A percentile compares a stretch with the other conserved stretches of the same genome.
phyloP scores from a whole-genome alignment of 768 basidiomycete genomes.

The Crepidotus variabilis region DNA sequence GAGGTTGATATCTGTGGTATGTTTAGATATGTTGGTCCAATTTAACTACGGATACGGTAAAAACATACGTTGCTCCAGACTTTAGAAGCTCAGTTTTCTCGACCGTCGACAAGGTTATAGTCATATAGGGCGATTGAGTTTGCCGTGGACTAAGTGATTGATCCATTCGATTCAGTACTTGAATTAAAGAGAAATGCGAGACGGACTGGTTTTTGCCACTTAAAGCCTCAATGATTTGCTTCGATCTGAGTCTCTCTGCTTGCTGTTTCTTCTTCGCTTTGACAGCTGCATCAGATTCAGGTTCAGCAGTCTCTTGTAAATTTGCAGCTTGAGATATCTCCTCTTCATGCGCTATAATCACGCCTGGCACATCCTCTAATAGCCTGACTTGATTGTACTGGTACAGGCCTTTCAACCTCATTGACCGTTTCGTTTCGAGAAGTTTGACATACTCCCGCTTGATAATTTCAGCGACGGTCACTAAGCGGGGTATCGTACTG shows the following conservation, averaged over 20 bases:
- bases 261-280: neutral
- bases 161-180: slow-evolving; percentile 3
- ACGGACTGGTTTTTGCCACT: slow-evolving; percentile 61
- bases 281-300: slow-evolving; percentile 1
- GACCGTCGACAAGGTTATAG: slow-evolving; percentile 53
- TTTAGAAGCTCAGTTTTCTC: slow-evolving; percentile 36
- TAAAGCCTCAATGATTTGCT: slow-evolving; percentile 39
- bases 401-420: slow-evolving; percentile 53
- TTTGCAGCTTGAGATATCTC: slow-evolving; percentile 2
- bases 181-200: slow-evolving; percentile 1
- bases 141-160: slow-evolving; percentile 40
- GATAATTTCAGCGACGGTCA: slow-evolving; percentile 80
- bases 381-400: slow-evolving; percentile 74
- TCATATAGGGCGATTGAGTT: slow-evolving; percentile 65
- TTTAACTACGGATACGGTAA: neutral
- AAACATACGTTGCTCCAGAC: slow-evolving; percentile 49
- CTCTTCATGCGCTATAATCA: neutral
- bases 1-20: slow-evolving; percentile 50
- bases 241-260: slow-evolving; percentile 28
- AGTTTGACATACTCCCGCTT: slow-evolving; percentile 73
- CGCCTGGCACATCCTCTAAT: slow-evolving; percentile 39
- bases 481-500: slow-evolving; percentile 52
- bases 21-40: neutral
- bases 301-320: slow-evolving; percentile 9
- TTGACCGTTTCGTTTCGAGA: slow-evolving; percentile 37